A percentile compares a stretch with the other conserved stretches of the same genome.
phyloP scores from a whole-genome alignment of 2,329 filamentous ascomycete species.

The Calonectria montana region DNA sequence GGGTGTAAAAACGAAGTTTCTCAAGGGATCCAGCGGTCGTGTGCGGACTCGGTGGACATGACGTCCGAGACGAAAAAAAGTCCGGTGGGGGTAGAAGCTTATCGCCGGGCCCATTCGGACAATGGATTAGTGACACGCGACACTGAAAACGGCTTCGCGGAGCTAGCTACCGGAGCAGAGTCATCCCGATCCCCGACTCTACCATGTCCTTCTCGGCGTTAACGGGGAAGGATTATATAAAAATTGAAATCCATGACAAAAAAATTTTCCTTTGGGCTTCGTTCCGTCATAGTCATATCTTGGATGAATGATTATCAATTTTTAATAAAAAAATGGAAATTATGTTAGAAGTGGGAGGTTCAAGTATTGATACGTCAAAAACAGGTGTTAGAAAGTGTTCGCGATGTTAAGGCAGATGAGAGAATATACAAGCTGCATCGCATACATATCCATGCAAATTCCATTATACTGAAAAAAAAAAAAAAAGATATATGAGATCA shows the following conservation, averaged over 20 bases:
- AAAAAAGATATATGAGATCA: not conserved
- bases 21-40: slow-evolving; percentile 11
- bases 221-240: not conserved
- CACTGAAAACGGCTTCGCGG: not conserved
- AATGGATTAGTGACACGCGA: slow-evolving; percentile 30
- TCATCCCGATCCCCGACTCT: slow-evolving; percentile 11
- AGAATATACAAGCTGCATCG: not conserved
- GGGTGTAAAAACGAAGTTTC: not conserved
- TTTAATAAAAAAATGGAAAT: no score
- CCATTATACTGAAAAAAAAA: not conserved
- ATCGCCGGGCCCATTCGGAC: slow-evolving; percentile 39
- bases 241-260: no score
- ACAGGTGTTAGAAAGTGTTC: no score
- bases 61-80: slow-evolving; percentile 40
- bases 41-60: slow-evolving; percentile 27
- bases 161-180: slow-evolving; percentile 11
- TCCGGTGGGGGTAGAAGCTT: slow-evolving; percentile 28
- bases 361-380: no score
- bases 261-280: no score
- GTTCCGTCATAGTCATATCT: no score
- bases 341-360: no score
- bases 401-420: no score
- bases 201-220: not conserved
- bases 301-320: no score
- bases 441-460: not conserved